Evolutionary conservation across 441 rosid genomes (phyloP), one percentile per base, ranked within the genome.

Genomic region (Metrosideros polymorpha): DNA sequence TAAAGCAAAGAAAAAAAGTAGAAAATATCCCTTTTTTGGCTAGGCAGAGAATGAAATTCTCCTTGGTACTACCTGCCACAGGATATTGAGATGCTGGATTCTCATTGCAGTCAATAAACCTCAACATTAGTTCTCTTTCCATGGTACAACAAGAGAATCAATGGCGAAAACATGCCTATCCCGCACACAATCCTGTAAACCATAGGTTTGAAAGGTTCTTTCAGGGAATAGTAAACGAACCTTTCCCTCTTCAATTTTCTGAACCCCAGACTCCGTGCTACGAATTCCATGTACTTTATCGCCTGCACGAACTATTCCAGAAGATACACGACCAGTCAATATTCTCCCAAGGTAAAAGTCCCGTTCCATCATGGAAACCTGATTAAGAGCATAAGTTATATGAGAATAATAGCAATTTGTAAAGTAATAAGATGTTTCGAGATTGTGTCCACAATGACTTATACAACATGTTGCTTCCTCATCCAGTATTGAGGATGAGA

Each of bases 321-420:
- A 92, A 89, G 93, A 57, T 84, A 97, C 90, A 61, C 99, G 96
- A 63, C 99, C 99, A 52, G 98, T 96, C 91, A 97, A 94, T 89
- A 97, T 95, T 85, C 99, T 91, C 84, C 99, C 99, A 59, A 96
- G 98, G 91, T 95, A 97, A 86, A 84, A 95, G 89, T 97, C 98
- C 82, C 91, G 91, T 89, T 97, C 99, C 99, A 97, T 95, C 99
- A 97, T 97, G 86, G 99, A 96, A 87, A 97, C 97, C 99, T 97
- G 91, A 85, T 63, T 49, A 83, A 83, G n/a, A 83, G 79, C 79
- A 39, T 39, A 71, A 71, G 79, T 22, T 24, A 71, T 61, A 10
- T 10, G n/a, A 71, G 79, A 71, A 71, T 10, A 71, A 71, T 71
- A 35, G 45, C 79, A 71, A 71, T 71, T 39, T 12, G 47, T 39